Base-by-base conservation (phyloP, 148 eudicot genomes). In the Heliosperma pusillum region DNA sequence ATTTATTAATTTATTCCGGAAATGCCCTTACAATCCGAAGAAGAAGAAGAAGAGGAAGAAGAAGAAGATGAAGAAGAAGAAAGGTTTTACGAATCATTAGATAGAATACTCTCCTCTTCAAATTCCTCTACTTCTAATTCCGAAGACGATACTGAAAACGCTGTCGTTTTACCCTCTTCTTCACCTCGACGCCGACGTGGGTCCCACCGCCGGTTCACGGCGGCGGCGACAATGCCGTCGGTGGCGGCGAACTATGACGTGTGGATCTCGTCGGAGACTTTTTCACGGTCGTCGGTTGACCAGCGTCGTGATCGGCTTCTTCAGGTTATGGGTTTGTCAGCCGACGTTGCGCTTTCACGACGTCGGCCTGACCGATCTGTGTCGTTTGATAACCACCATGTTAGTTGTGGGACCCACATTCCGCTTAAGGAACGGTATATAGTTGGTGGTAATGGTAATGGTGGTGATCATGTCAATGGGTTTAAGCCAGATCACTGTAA, bases 301-400 rank as follows among this genome's bases (percentile, higher is more conserved):
- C 92, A 95, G 53, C 97, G 97, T 53, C 97, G 96, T 19, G 69
- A 80, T 66, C 87, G 88, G 19, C 86, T 91, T 30, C 88, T 91
- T 64, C 77, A 74, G 17, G 88, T 84, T 53, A 74, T 91, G 52
- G 97, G 98, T 0, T 82, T 92, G 66, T 66, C 83, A 15, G 67
- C 79, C 0, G 88, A 89, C 70, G 80, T 84, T 17, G 67, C 82
- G n/a, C 77, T 86, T 66, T 74, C 88, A 44, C 83, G 92, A 40
- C 84, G 82, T 3, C 55, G 81, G 4, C 29, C 65, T 3, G 83
- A 70, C 52, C 79, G 65, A 82, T 86, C 89, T 29, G 84, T 76
- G 53, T 85, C 89, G 47, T 77, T 82, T 40, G 82, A 87, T 83
- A 80, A 73, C 5, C 44, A 21, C 13, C 3, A 9, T 5, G 29